Base-by-base conservation (phyloP, 192 early-diverging fungal genomes). In the Dimargaris verticillata region DNA sequence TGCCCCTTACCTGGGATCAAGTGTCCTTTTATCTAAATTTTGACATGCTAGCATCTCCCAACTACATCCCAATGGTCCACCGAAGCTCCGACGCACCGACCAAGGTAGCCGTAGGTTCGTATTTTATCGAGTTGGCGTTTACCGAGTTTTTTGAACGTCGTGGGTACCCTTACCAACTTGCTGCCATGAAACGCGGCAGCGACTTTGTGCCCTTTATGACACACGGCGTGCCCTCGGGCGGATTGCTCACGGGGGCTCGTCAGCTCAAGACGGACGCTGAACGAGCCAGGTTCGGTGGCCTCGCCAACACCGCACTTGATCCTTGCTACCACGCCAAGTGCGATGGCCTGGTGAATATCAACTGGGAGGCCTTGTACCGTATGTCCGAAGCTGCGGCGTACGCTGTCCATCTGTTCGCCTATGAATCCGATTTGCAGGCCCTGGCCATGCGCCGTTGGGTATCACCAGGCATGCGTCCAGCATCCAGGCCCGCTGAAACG, bases 21-120 rank as follows among this genome's bases (percentile, higher is more conserved):
- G 68, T 86, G 43, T 78, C 77, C 3, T 72, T 80, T 58, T 67
- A 82, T 64, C 73, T 86, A 51, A 86, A 86, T 63, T 80, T 86
- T 72, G 84, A 86, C 65, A 86, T 83, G 81, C 67, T 86, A 28
- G 84, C 75, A 11, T 83, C 81, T 66, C 84, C 84, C 43, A 86
- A 86, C 71, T 83, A 78, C 68, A 78, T 83, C 43, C 69, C 79
- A 0, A 73, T 75, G 62, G 70, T 86, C 46, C 80, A 83, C 58
- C 74, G 80, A 53, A 82, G 80, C 53, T 70, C 77, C 28, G 80
- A 81, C 42, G 84, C 83, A 1, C 79, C 83, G 5, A 49, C 51
- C 29, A 52, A 62, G 0, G 70, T 78, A 18, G 67, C 76, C 38
- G 61, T 59, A 0, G 78, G 76, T 4, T 81, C 80, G 38, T 65